Conservation (phyloP, 2,329 filamentous ascomycete species). For the Sporothrix schenckii region DNA sequence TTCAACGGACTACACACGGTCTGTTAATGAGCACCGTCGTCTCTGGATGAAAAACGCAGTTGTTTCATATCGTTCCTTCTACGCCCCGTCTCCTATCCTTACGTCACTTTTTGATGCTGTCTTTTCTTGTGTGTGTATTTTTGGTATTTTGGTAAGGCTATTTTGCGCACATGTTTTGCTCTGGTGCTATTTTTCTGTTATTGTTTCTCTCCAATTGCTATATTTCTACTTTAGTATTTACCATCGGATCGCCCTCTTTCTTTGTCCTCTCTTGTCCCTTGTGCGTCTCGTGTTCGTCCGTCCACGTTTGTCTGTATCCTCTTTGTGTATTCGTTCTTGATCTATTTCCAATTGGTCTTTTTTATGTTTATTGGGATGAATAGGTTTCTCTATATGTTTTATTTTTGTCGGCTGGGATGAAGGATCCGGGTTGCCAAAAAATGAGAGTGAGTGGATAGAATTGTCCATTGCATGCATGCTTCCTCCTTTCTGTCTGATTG, state of each 20-base stretch:
- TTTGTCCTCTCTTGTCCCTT: not conserved
- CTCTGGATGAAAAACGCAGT: not conserved
- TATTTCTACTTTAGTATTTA: constrained; percentile 19
- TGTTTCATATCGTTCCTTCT: not conserved
- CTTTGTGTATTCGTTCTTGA: constrained; percentile 10
- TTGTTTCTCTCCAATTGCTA: not conserved
- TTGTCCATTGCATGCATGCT: not conserved
- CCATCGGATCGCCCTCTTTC: not conserved
- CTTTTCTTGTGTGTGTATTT: constrained; percentile 2
- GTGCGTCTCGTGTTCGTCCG: not conserved
- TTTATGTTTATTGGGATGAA: not conserved
- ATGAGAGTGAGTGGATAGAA: not conserved
- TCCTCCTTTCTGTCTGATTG: not conserved
- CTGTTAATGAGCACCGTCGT: not conserved
- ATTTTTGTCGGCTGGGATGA: not conserved
- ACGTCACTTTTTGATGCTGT: constrained; percentile 16
- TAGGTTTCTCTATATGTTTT: not conserved
- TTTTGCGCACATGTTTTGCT: constrained; percentile 14
- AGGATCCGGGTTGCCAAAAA: constrained; percentile 4
- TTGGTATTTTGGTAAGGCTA: constrained; percentile 13
- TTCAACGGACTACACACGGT: not conserved
- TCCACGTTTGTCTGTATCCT: not conserved
- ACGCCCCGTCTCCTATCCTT: not conserved
- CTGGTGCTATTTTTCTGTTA: not conserved
- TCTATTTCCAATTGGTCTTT: not conserved